Base-by-base conservation (phyloP, 345 rosid species). In the Populus tremula region DNA sequence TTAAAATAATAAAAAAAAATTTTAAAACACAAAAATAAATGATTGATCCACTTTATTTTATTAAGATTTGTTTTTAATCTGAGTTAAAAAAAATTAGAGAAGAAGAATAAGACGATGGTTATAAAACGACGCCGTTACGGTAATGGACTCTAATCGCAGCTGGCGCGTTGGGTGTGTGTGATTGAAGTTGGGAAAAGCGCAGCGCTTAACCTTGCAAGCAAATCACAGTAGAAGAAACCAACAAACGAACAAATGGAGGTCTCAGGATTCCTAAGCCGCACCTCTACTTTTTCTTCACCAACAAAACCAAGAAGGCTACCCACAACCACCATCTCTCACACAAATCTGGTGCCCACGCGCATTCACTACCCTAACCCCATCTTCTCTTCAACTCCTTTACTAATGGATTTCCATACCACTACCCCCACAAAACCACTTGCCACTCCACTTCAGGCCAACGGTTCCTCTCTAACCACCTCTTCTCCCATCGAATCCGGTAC, bases 391-490 rank as follows among this genome's bases (percentile, higher is more conserved):
- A 8, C 66, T 69, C 43, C 72, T 50, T 31, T 61, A 12, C 45
- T 53, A 62, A 84, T 85, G 84, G 76, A 78, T 38, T 50, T 75
- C 62, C 81, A 29, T 17, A 8, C 18, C 6, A 5, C 50, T 10
- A 2, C 11, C 7, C 12, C 43, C 1, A 39, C 27, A 59, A 54
- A 76, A 29, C 71, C 72, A 18, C 78, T 86, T 54, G 79, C 87
- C 78, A 21, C 80, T 47, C 77, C 84, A 35, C 73, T 73, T 75
- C 79, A 79, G 54, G 82, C 76, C 85, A 84, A 84, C 65, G 83
- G 84, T 59, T 73, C 88, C 62, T 43, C 87, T 16, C 41, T 49
- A 1, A 50, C 79, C 4, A 25, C 87, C 39, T 13, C 85, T 12
- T 62, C 83, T 2, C 8, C 77, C 3, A 7, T 77, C 35, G 76